A percentile compares a stretch with the other conserved stretches of the same genome.
These are phyloP conservation scores for Infundibulicybe gibba DNA, from an alignment of 768 basidiomycete species.

Conservation along the genomic window DNA sequence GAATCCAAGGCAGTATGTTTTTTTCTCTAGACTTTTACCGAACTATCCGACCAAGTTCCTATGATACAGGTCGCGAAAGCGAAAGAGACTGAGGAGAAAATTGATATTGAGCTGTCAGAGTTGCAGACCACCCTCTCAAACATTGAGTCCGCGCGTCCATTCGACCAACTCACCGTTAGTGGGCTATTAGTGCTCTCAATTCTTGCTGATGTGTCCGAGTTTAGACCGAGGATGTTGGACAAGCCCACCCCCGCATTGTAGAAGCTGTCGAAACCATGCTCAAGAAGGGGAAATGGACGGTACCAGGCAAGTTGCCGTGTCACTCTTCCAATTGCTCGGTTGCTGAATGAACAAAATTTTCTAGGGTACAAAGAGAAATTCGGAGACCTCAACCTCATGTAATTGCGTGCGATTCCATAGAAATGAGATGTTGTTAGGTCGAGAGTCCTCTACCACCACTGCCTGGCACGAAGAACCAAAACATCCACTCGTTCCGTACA, in stretches of 20 bases:
- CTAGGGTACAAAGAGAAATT: conserved; percentile 94
- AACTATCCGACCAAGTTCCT: background rate
- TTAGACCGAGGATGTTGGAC: conserved; percentile 84
- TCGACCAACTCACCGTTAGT: conserved; percentile 89
- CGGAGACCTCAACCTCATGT: conserved; percentile 91
- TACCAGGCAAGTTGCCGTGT: conserved; percentile 63
- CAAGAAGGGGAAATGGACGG: conserved; percentile 97
- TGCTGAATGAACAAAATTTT: background rate
- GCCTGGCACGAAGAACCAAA: too few species aligned
- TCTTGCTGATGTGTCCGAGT: background rate
- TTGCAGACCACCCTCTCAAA: conserved; percentile 92
- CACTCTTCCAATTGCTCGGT: background rate
- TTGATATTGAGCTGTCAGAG: conserved; percentile 86
- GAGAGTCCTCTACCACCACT: too few species aligned
- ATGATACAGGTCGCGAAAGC: conserved; percentile 75
- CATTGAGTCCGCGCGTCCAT: conserved; percentile 95
- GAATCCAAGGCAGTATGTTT: conserved; percentile 84
- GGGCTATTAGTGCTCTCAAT: background rate
- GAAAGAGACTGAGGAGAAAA: conserved; percentile 84
- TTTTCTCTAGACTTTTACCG: background rate
- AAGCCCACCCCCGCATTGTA: conserved; percentile 88
- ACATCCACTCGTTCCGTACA: too few species aligned
- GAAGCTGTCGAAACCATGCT: conserved; percentile 94
- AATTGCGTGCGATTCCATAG: conserved; percentile 27
- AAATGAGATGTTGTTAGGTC: conserved; percentile 1